Percentiles rank a stretch among this genome's conserved stretches.
phyloP scores from a whole-genome alignment of 108 stramenopile species.

The Stephanodiscus minutulus region DNA sequence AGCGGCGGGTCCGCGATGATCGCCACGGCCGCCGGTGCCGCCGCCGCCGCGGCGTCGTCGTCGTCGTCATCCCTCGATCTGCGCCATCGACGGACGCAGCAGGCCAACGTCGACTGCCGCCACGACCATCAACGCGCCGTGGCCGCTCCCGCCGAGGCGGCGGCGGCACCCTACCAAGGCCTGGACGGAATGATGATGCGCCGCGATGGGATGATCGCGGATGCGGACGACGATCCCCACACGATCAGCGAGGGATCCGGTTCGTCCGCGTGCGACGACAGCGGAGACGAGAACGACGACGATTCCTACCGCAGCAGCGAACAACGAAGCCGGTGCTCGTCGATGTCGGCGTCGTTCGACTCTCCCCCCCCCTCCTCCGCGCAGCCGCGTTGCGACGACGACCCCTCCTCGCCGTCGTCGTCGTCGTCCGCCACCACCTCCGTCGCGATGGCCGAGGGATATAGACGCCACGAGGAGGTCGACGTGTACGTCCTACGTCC shows the following conservation, averaged over 20 bases:
- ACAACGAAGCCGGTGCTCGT: too few relatives aligned
- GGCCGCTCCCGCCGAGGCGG: too few relatives aligned
- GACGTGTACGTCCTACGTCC: slow-evolving; percentile 52
- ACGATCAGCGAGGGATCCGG: slow-evolving; percentile 35
- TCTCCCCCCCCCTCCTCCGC: too few relatives aligned
- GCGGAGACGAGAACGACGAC: background rate
- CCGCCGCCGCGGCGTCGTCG: background rate
- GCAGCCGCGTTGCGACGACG: too few relatives aligned
- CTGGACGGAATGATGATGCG: background rate
- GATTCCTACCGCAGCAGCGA: background rate
- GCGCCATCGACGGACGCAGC: too few relatives aligned
- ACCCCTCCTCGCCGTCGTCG: slow-evolving; percentile 4
- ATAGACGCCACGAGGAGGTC: slow-evolving; percentile 40
- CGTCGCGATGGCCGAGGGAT: background rate
- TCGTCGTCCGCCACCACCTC: background rate
- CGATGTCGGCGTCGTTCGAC: slow-evolving; percentile 11
- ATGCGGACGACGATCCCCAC: slow-evolving; percentile 31
- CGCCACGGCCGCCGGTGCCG: background rate
- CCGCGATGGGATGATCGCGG: too few relatives aligned
- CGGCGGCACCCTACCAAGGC: background rate
- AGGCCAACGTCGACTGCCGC: background rate
- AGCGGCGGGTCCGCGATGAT: slow-evolving; percentile 13
- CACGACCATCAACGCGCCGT: background rate
- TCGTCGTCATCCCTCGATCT: background rate
- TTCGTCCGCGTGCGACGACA: slow-evolving; percentile 20